These are phyloP conservation scores for Pichia nanzhaoensis DNA, from an alignment of 805 yeast genomes.

Conservation along the genomic window DNA sequence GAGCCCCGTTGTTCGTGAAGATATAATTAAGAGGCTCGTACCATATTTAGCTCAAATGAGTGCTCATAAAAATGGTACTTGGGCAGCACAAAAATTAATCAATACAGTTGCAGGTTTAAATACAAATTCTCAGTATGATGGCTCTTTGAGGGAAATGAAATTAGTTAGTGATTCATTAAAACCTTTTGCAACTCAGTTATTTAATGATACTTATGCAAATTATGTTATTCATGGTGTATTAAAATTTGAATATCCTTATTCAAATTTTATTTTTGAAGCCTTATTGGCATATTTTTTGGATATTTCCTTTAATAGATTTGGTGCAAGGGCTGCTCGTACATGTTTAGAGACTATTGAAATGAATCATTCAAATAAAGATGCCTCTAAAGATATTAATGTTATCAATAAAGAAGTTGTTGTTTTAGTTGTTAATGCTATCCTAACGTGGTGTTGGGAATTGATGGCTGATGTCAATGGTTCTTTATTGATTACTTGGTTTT, in stretches of 20 bases:
- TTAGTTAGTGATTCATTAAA: slow-evolving; percentile 63
- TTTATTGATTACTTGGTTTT: slow-evolving; percentile 83
- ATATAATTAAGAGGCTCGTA: slow-evolving; percentile 70
- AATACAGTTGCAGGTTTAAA: slow-evolving; percentile 42
- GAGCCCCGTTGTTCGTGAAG: slow-evolving; percentile 63
- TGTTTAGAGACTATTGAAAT: slow-evolving; percentile 52
- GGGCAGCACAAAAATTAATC: slow-evolving; percentile 98
- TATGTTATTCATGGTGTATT: slow-evolving; percentile 93
- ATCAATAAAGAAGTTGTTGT: slow-evolving; percentile 62
- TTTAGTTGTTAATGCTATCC: slow-evolving; percentile 69
- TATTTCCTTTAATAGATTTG: slow-evolving; percentile 84
- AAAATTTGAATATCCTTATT: slow-evolving; percentile 78
- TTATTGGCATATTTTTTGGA: slow-evolving; percentile 71
- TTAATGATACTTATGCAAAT: slow-evolving; percentile 95
- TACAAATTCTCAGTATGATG: slow-evolving; percentile 1
- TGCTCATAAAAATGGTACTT: slow-evolving; percentile 95
- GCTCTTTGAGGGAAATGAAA: slow-evolving; percentile 49
- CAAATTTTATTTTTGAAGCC: slow-evolving; percentile 82
- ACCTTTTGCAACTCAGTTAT: slow-evolving; percentile 77
- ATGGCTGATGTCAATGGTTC: slow-evolving; percentile 85
- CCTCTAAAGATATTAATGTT: slow-evolving; percentile 34
- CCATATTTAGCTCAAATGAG: slow-evolving; percentile 88
- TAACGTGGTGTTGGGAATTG: slow-evolving; percentile 69
- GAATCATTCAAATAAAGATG: neutral
- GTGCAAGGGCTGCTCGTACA: slow-evolving; percentile 91